These are phyloP conservation scores for Thermomyces lanuginosus DNA, from an alignment of 2,329 filamentous ascomycete species.

Conservation along the genomic window DNA sequence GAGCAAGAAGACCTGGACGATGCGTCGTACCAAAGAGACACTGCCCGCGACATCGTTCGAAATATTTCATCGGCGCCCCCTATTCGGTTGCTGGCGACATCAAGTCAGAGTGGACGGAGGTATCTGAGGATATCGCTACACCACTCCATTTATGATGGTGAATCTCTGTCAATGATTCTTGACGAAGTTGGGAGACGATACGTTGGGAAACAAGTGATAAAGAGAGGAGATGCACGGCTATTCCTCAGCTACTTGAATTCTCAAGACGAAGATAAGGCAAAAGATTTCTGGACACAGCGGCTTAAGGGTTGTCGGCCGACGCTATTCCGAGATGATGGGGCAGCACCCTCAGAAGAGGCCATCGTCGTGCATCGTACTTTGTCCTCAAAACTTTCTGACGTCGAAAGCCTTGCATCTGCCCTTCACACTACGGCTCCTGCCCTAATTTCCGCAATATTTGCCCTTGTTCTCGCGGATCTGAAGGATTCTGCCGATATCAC, in stretches of 20 bases:
- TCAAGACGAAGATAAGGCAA: slow-evolving; percentile 13
- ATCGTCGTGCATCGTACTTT: slow-evolving; percentile 7
- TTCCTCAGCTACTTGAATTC: slow-evolving; percentile 15
- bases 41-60: slow-evolving; percentile 13
- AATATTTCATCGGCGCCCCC: slow-evolving; percentile 13
- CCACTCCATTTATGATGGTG: slow-evolving; percentile 3
- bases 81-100: slow-evolving; percentile 13
- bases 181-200: slow-evolving; percentile 10
- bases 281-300: slow-evolving; percentile 13
- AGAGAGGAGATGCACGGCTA: slow-evolving; percentile 10
- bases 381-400: slow-evolving; percentile 9
- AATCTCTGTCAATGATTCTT: slow-evolving; percentile 6
- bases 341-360: slow-evolving; percentile 6
- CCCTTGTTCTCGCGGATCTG: slow-evolving; percentile 17
- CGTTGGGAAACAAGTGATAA: slow-evolving; percentile 3
- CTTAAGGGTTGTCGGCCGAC: slow-evolving; percentile 13
- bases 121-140: slow-evolving; percentile 2
- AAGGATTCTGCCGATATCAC: slow-evolving; percentile 15
- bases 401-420: slow-evolving; percentile 13
- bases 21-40: slow-evolving; percentile 5
- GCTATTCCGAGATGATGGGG: slow-evolving; percentile 5
- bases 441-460: slow-evolving; percentile 19
- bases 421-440: slow-evolving; percentile 17
- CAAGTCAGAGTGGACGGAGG: slow-evolving; percentile 5
- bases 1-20: too few species aligned